Conservation (phyloP, 352 stramenopile genomes). For the Pythium apleroticum region DNA sequence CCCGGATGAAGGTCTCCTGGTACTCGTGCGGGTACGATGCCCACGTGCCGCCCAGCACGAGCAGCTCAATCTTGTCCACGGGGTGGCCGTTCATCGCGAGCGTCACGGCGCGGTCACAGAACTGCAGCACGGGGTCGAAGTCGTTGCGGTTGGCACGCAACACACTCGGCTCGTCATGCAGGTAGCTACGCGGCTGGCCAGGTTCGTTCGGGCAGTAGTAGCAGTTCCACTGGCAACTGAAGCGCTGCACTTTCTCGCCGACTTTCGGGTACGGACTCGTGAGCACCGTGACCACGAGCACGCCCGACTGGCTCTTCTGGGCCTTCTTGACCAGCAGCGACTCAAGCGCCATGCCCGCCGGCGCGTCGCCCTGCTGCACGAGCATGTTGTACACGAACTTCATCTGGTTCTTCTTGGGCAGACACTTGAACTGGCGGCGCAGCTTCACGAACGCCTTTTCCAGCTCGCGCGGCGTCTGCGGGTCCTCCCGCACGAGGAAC, state of each 20-base stretch:
- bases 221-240: conserved; percentile 95
- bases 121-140: conserved; percentile 92
- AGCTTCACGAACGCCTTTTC: conserved; percentile 86
- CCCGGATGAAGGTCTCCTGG: conserved; percentile 90
- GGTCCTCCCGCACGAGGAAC: conserved; percentile 75
- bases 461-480: conserved; percentile 74
- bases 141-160: conserved; percentile 90
- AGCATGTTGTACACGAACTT: conserved; percentile 84
- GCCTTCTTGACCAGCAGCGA: conserved; percentile 88
- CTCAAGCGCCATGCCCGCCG: conserved; percentile 57
- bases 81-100: conserved; percentile 92
- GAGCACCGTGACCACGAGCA: conserved; percentile 91
- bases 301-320: conserved; percentile 88
- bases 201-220: conserved; percentile 95
- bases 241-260: conserved; percentile 76
- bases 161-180: conserved; percentile 93
- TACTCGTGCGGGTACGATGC: conserved; percentile 91
- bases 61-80: conserved; percentile 92
- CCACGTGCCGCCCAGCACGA: conserved; percentile 91
- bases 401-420: conserved; percentile 91
- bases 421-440: conserved; percentile 84
- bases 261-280: conserved; percentile 89
- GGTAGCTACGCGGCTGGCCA: conserved; percentile 89
- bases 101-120: conserved; percentile 89
- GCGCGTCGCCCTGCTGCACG: conserved; percentile 58